These are phyloP conservation scores for Umbilicus rupestris DNA, from an alignment of 164 flowering plant species.

Conservation along the genomic window DNA sequence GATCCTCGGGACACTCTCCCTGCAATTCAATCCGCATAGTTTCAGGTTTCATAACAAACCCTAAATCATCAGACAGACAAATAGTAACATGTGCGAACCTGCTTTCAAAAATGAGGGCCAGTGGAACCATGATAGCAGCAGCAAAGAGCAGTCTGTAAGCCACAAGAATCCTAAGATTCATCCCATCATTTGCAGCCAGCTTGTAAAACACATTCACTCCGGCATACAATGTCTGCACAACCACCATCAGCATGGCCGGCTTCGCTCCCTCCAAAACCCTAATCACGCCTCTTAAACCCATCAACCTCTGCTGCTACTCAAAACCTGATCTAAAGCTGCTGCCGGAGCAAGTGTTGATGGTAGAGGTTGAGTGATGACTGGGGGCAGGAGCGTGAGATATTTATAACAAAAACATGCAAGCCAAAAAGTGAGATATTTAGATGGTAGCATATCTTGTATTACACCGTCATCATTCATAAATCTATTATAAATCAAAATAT, in stretches of 20 bases:
- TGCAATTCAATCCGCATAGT: constrained; percentile 5
- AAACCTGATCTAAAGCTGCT: neutral
- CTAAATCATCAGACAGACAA: neutral
- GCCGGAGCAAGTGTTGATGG: neutral
- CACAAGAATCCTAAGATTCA: constrained; percentile 22
- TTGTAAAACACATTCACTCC: constrained; percentile 29
- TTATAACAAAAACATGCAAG: neutral
- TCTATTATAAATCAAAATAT: too few species aligned
- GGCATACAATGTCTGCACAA: constrained; percentile 19
- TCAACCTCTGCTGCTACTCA: neutral
- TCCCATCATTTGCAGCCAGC: constrained; percentile 27
- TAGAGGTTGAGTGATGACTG: neutral
- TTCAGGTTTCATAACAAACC: neutral
- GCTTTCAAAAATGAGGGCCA: constrained; percentile 31
- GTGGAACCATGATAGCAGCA: constrained; percentile 22
- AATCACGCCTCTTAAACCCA: neutral
- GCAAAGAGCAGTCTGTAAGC: constrained; percentile 30
- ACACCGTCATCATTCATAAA: too few species aligned
- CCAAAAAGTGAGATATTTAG: too few species aligned
- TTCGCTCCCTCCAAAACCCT: constrained; percentile 8
- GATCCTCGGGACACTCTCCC: constrained; percentile 11
- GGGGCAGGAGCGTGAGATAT: neutral
- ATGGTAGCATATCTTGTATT: too few species aligned
- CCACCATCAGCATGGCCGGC: constrained; percentile 22
- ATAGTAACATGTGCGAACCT: neutral